Conservation (phyloP, 2,329 filamentous ascomycete genomes). For the Penicillium glabrum region DNA sequence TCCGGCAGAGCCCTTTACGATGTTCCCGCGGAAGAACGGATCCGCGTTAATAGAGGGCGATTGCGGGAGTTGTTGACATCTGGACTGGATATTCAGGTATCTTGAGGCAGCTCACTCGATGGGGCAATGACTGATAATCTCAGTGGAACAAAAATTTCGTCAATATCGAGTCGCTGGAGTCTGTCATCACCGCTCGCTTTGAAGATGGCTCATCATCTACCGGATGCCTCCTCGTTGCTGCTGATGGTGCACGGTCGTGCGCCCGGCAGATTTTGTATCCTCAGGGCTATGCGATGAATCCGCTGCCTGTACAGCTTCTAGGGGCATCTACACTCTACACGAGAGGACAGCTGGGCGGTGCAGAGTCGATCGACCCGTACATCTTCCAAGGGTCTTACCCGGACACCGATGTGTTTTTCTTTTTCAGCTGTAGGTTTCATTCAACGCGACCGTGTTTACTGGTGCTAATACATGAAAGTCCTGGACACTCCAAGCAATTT, state of each 20-base stretch:
- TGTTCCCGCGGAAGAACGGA: slow-evolving; percentile 46
- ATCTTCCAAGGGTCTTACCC: slow-evolving; percentile 58
- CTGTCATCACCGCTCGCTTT: slow-evolving; percentile 46
- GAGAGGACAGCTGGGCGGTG: slow-evolving; percentile 41
- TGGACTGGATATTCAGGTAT: slow-evolving; percentile 49
- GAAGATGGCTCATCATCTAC: slow-evolving; percentile 45
- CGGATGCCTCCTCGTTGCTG: slow-evolving; percentile 51
- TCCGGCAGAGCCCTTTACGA: slow-evolving; percentile 49
- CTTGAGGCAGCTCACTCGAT: too few species aligned
- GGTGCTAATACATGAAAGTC: slow-evolving; percentile 32
- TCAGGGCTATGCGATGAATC: slow-evolving; percentile 28
- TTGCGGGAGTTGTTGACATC: slow-evolving; percentile 49
- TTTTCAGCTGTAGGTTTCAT: slow-evolving; percentile 48
- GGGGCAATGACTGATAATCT: too few species aligned
- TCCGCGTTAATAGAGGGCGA: slow-evolving; percentile 51
- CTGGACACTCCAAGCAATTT: slow-evolving; percentile 52
- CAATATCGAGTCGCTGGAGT: slow-evolving; percentile 33
- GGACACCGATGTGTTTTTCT: slow-evolving; percentile 52
- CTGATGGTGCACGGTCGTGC: slow-evolving; percentile 52
- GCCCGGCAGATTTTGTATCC: slow-evolving; percentile 38
- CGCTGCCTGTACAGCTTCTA: slow-evolving; percentile 52
- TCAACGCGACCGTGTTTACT: neutral
- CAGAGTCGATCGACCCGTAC: slow-evolving; percentile 53
- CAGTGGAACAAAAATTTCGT: slow-evolving; percentile 42
- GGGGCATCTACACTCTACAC: slow-evolving; percentile 48